These are phyloP conservation scores for Elymus sibiricus DNA, from an alignment of 176 grass and related monocot genomes.

Conservation along the genomic window DNA sequence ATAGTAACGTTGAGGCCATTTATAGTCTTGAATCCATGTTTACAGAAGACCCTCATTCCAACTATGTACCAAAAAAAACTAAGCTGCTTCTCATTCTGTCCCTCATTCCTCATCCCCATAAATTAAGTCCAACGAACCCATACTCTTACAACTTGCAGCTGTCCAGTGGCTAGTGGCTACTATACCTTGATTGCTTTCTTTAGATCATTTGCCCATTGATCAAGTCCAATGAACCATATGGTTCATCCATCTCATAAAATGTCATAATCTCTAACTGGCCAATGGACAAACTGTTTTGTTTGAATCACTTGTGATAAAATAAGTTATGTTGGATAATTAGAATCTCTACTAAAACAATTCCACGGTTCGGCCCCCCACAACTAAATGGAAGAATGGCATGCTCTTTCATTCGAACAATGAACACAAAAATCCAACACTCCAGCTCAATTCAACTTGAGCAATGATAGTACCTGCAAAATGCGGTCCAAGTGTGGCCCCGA, in stretches of 20 bases:
- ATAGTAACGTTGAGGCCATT: background rate
- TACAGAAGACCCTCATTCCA: background rate
- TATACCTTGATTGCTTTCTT: background rate
- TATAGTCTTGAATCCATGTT: background rate
- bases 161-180: background rate
- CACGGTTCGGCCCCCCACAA: background rate
- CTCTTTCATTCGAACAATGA: background rate
- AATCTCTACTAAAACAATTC: background rate
- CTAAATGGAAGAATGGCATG: background rate
- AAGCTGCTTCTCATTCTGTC: background rate
- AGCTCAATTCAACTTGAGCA: background rate
- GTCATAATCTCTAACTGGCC: background rate
- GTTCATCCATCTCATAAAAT: background rate
- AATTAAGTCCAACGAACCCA: background rate
- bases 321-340: background rate
- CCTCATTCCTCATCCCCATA: background rate
- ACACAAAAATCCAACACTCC: background rate
- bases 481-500: constrained; percentile 57
- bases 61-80: background rate
- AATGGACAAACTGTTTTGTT: background rate
- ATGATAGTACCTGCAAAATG: constrained; percentile 64
- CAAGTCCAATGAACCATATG: background rate
- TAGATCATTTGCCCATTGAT: background rate
- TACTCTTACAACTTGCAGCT: background rate
- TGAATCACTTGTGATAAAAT: background rate